These are phyloP conservation scores for Ophiostoma novo-ulmi DNA, from an alignment of 2,329 filamentous ascomycete genomes.

Conservation along the genomic window DNA sequence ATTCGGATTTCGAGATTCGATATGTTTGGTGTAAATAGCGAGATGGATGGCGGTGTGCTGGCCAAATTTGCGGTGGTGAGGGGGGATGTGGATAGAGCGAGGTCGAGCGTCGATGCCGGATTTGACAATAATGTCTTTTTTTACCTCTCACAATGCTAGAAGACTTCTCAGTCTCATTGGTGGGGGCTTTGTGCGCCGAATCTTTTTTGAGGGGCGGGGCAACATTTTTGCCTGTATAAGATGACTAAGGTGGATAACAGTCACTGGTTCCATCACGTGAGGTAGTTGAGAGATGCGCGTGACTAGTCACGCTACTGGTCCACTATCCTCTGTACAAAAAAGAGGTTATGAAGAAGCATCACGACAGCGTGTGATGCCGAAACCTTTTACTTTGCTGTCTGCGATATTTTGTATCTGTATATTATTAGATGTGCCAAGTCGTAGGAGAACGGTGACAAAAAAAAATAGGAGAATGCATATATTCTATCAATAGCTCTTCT, in stretches of 20 bases:
- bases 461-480: not conserved
- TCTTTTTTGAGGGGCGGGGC: conserved; percentile 20
- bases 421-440: too few relatives aligned
- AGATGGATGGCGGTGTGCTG: conserved; percentile 9
- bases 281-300: not conserved
- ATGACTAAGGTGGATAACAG: not conserved
- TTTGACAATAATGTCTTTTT: conserved; percentile 25
- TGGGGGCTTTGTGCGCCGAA: conserved; percentile 25
- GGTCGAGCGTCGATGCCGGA: conserved; percentile 19
- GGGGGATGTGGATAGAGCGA: conserved; percentile 14
- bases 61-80: conserved; percentile 6
- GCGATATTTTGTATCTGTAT: too few relatives aligned
- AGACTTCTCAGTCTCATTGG: conserved; percentile 13
- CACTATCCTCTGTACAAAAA: not conserved
- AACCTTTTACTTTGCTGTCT: not conserved
- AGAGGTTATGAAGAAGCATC: not conserved
- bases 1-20: not conserved
- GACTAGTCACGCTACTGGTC: not conserved
- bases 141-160: conserved; percentile 21
- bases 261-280: not conserved
- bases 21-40: not conserved
- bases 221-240: conserved; percentile 14
- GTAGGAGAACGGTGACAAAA: too few relatives aligned
- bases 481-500: too few relatives aligned
- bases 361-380: too few relatives aligned